Percentiles rank a stretch among this genome's conserved stretches.
Conservation (phyloP, 1,139 yeast genomes). For the Geotrichum bryndzae region DNA sequence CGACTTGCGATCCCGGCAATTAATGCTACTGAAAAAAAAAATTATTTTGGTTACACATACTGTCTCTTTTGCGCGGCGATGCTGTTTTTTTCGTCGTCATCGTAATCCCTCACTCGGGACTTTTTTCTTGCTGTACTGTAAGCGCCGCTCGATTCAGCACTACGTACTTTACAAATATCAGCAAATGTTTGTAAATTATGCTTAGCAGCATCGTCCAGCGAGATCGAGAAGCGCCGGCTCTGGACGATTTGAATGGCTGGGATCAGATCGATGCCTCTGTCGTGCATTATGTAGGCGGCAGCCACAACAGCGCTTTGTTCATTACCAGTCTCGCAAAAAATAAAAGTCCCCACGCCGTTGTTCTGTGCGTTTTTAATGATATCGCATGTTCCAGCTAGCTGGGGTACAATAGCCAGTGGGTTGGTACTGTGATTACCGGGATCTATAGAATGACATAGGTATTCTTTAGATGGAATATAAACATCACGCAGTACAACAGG, state of each 20-base stretch:
- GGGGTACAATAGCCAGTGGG: slow-evolving; percentile 21
- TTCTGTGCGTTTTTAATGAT: slow-evolving; percentile 17
- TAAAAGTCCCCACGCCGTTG: slow-evolving; percentile 21
- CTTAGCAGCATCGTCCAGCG: slow-evolving; percentile 26
- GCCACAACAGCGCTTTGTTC: slow-evolving; percentile 31
- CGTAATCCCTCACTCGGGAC: slow-evolving; percentile 1
- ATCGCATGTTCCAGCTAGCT: slow-evolving; percentile 19
- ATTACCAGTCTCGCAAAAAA: slow-evolving; percentile 36
- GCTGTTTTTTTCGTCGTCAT: not conserved
- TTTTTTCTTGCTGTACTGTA: not conserved
- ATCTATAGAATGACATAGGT: slow-evolving; percentile 18
- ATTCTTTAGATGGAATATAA: slow-evolving; percentile 16
- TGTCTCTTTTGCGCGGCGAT: not conserved
- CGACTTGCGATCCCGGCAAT: not conserved
- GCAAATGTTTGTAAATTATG: slow-evolving; percentile 27
- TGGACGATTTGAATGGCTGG: slow-evolving; percentile 32
- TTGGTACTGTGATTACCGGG: slow-evolving; percentile 20
- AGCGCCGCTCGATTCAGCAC: not conserved
- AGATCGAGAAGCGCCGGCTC: slow-evolving; percentile 28
- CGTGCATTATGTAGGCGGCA: slow-evolving; percentile 29
- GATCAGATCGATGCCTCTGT: slow-evolving; percentile 19
- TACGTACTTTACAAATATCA: slow-evolving; percentile 23
- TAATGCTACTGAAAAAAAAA: not conserved
- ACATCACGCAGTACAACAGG: slow-evolving; percentile 13
- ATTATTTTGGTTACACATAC: not conserved